phyloP scores from a whole-genome alignment of 257 asterid genomes.

The Coffea eugenioides region DNA sequence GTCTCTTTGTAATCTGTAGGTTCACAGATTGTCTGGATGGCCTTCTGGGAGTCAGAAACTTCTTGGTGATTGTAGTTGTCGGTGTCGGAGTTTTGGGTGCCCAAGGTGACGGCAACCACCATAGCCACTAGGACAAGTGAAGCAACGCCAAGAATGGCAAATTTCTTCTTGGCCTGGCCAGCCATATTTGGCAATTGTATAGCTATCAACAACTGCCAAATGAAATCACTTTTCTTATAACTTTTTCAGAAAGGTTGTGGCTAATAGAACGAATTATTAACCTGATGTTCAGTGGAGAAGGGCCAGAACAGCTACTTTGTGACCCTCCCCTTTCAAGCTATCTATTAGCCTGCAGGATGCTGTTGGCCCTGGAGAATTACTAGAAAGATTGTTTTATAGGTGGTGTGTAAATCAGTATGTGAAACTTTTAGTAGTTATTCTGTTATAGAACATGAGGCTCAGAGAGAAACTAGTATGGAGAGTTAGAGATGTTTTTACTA shows the following conservation, averaged over 20 bases:
- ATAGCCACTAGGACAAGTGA: slow-evolving; percentile 54
- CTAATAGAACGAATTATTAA: not conserved
- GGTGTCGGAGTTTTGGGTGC: not conserved
- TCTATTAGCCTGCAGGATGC: not conserved
- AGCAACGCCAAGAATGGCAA: slow-evolving; percentile 31
- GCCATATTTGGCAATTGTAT: slow-evolving; percentile 36
- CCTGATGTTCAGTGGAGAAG: slow-evolving; percentile 3
- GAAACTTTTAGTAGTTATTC: not conserved
- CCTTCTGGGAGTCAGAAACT: slow-evolving; percentile 45
- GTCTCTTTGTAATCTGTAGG: slow-evolving; percentile 61
- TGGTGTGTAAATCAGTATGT: not conserved
- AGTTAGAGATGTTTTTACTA: not conserved
- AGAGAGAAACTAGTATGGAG: slow-evolving; percentile 9
- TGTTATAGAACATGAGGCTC: slow-evolving; percentile 23
- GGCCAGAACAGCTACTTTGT: slow-evolving; percentile 5
- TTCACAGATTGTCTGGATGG: slow-evolving; percentile 56
- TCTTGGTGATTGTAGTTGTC: not conserved
- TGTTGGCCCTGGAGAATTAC: slow-evolving; percentile 7
- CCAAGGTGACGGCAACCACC: slow-evolving; percentile 48
- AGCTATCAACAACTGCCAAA: slow-evolving; percentile 4
- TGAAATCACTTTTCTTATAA: not conserved
- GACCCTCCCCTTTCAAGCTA: slow-evolving; percentile 21
- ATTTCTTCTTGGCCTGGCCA: slow-evolving; percentile 39
- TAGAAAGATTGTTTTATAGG: not conserved
- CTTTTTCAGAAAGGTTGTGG: not conserved